Conservation (phyloP, 768 basidiomycete species). For the Agrocybe pediades region DNA sequence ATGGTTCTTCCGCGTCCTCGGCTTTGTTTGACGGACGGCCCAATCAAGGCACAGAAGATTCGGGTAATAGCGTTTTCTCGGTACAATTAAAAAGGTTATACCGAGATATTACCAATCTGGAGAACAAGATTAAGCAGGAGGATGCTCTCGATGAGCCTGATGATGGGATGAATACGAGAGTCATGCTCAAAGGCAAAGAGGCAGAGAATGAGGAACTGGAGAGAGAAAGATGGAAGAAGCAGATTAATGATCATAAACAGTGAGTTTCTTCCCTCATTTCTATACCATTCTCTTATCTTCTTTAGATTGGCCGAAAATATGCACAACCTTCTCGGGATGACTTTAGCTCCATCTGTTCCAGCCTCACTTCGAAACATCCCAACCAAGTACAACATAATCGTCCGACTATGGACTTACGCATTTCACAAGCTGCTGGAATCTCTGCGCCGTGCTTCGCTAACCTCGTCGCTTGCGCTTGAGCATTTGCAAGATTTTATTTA, state of each 20-base stretch:
- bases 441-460: slow-evolving; percentile 81
- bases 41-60: slow-evolving; percentile 49
- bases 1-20: slow-evolving; percentile 72
- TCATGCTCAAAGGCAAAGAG: slow-evolving; percentile 46
- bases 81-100: slow-evolving; percentile 81
- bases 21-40: slow-evolving; percentile 62
- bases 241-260: slow-evolving; percentile 84
- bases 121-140: slow-evolving; percentile 69
- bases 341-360: slow-evolving; percentile 85
- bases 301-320: slow-evolving; percentile 86
- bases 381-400: slow-evolving; percentile 93
- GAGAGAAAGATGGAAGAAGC: slow-evolving; percentile 74
- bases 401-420: slow-evolving; percentile 87
- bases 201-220: slow-evolving; percentile 58
- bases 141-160: slow-evolving; percentile 58
- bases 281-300: slow-evolving; percentile 7
- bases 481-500: slow-evolving; percentile 94
- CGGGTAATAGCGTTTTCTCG: slow-evolving; percentile 69
- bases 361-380: slow-evolving; percentile 89
- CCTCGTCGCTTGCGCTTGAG: slow-evolving; percentile 73
- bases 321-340: slow-evolving; percentile 84
- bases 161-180: slow-evolving; percentile 43
- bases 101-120: slow-evolving; percentile 77
- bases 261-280: slow-evolving; percentile 36
- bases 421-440: slow-evolving; percentile 92